Percentiles rank a stretch among this genome's conserved stretches.
phyloP scores from a whole-genome alignment of 2,329 filamentous ascomycete genomes.

The Penicillium fuscoglaucum region DNA sequence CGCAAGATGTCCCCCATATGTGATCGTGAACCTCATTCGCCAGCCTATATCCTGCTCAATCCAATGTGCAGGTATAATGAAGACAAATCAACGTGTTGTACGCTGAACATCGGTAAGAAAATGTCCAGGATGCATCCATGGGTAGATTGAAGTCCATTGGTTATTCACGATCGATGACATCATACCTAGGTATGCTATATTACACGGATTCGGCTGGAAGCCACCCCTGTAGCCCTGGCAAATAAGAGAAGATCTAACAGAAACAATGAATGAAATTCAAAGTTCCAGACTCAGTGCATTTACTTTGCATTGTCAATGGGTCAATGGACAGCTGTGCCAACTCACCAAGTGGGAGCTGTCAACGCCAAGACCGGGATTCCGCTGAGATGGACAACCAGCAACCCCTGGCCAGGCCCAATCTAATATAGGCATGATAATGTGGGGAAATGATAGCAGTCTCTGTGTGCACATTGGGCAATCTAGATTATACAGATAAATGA shows the following conservation, averaged over 20 bases:
- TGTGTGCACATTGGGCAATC: background rate
- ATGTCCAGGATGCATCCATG: background rate
- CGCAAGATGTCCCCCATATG: background rate
- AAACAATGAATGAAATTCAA: no score
- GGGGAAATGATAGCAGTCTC: slow-evolving; percentile 1
- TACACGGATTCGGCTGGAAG: background rate
- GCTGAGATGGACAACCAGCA: background rate
- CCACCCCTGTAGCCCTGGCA: background rate
- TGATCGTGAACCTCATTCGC: background rate
- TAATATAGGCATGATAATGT: slow-evolving; percentile 1
- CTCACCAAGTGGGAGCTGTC: background rate
- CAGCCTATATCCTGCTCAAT: background rate
- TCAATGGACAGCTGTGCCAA: background rate
- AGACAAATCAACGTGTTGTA: background rate
- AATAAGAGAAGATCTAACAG: no score
- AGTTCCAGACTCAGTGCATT: no score
- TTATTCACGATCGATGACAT: background rate
- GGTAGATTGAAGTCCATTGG: no score
- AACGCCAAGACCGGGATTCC: background rate
- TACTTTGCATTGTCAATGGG: background rate
- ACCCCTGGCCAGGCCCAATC: background rate
- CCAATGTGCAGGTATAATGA: background rate
- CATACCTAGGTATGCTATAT: background rate
- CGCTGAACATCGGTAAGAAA: no score
- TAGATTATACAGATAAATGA: slow-evolving; percentile 1